phyloP scores from a whole-genome alignment of 495 filamentous ascomycete genomes.

The Amniculicola lignicola region DNA sequence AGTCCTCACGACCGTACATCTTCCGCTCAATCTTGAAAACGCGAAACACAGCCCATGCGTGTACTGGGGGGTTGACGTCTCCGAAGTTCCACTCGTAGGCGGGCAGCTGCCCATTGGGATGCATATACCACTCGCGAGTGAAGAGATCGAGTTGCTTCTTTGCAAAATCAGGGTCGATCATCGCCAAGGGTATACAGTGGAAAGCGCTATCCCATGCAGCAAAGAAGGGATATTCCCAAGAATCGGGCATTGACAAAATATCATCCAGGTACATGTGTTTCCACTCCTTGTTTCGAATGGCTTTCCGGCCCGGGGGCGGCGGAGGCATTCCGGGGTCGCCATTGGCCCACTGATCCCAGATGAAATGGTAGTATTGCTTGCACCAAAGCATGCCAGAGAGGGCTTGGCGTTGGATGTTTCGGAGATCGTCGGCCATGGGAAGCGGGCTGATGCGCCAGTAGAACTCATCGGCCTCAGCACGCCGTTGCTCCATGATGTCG shows the following conservation, averaged over 20 bases:
- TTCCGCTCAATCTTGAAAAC: constrained; percentile 98
- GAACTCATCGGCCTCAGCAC: constrained; percentile 89
- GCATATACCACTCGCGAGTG: constrained; percentile 98
- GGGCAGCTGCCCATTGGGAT: constrained; percentile 91
- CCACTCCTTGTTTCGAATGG: constrained; percentile 83
- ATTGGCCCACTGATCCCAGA: constrained; percentile 96
- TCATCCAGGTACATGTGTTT: constrained; percentile 92
- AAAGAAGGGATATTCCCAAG: constrained; percentile 98
- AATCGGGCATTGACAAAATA: constrained; percentile 94
- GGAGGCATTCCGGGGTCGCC: constrained; percentile 71
- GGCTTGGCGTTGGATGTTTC: constrained; percentile 92
- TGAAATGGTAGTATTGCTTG: constrained; percentile 94
- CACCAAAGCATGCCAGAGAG: constrained; percentile 97
- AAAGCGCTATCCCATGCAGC: constrained; percentile 97
- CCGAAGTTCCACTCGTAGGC: constrained; percentile 98
- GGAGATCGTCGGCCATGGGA: constrained; percentile 89
- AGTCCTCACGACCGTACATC: constrained; percentile 88
- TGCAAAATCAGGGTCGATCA: constrained; percentile 96
- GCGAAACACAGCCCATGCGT: constrained; percentile 92
- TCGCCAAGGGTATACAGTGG: constrained; percentile 90
- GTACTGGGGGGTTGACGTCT: constrained; percentile 94
- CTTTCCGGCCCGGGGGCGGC: constrained; percentile 75
- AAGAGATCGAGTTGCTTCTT: constrained; percentile 96
- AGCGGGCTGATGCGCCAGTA: constrained; percentile 90
- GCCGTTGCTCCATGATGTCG: constrained; percentile 81